phyloP scores from a whole-genome alignment of 768 basidiomycete species.

The Pisolithus marmoratus region DNA sequence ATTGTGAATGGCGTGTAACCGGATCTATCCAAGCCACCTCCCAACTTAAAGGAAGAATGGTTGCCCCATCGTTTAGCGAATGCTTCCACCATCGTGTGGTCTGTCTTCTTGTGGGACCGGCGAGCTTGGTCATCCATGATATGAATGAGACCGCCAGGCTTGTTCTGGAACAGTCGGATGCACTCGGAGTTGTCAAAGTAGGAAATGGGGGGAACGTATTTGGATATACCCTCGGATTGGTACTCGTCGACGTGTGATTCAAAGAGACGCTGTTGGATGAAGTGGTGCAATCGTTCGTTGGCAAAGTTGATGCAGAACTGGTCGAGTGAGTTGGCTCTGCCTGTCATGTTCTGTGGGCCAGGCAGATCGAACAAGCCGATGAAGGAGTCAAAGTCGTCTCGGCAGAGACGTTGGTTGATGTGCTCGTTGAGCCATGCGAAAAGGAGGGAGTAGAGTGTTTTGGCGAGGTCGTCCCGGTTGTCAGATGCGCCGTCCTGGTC shows the following conservation, averaged over 20 bases:
- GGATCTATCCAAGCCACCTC: slow-evolving; percentile 56
- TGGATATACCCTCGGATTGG: slow-evolving; percentile 71
- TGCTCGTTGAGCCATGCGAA: slow-evolving; percentile 97
- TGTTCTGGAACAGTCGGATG: slow-evolving; percentile 76
- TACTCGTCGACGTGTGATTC: slow-evolving; percentile 82
- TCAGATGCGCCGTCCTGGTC: slow-evolving; percentile 91
- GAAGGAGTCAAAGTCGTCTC: slow-evolving; percentile 88
- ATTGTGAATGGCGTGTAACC: slow-evolving; percentile 87
- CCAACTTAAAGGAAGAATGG: slow-evolving; percentile 86
- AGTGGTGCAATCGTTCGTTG: slow-evolving; percentile 85
- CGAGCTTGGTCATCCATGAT: slow-evolving; percentile 98
- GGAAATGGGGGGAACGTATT: slow-evolving; percentile 59
- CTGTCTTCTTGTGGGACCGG: slow-evolving; percentile 82
- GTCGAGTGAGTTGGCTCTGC: slow-evolving; percentile 87
- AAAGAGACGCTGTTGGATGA: slow-evolving; percentile 74
- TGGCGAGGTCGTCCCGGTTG: slow-evolving; percentile 91
- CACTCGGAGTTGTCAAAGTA: slow-evolving; percentile 93
- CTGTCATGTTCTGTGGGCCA: slow-evolving; percentile 85
- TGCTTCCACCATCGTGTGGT: slow-evolving; percentile 91
- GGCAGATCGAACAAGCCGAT: slow-evolving; percentile 93
- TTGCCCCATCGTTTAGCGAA: slow-evolving; percentile 93
- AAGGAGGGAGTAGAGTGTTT: slow-evolving; percentile 87
- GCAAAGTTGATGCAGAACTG: slow-evolving; percentile 97
- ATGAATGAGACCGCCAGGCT: slow-evolving; percentile 87
- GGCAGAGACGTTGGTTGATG: slow-evolving; percentile 92